phyloP scores from a whole-genome alignment of 805 yeast genomes.

The Yarrowia sp. region DNA sequence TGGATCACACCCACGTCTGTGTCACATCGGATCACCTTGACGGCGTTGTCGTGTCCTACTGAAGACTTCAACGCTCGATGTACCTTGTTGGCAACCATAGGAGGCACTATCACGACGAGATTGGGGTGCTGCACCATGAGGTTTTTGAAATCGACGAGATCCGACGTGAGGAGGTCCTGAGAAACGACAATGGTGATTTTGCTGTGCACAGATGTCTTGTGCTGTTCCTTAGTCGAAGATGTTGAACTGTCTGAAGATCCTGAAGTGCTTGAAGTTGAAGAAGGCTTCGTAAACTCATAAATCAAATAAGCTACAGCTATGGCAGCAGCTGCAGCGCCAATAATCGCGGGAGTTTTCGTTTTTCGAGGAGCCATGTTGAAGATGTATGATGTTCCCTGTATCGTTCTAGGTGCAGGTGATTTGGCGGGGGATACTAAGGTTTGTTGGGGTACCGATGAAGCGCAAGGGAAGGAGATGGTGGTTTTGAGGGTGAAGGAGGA shows the following conservation, averaged over 20 bases:
- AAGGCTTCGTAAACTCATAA: conserved; percentile 17
- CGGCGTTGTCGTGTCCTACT: conserved; percentile 33
- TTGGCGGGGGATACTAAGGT: background rate
- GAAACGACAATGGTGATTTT: conserved; percentile 27
- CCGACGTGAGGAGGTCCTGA: conserved; percentile 28
- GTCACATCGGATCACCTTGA: conserved; percentile 48
- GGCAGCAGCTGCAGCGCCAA: conserved; percentile 9
- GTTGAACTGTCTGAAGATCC: background rate
- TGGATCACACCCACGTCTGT: conserved; percentile 53
- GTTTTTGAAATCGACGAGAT: conserved; percentile 29
- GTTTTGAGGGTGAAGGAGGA: background rate
- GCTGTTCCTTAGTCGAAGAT: background rate
- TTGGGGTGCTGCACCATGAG: conserved; percentile 32
- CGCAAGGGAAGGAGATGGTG: background rate
- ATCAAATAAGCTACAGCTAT: background rate
- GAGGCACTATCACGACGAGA: conserved; percentile 40
- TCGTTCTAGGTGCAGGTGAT: background rate
- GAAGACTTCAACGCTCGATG: conserved; percentile 30
- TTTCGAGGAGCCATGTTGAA: conserved; percentile 19
- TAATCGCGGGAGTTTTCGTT: background rate
- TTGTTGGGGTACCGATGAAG: conserved; percentile 8
- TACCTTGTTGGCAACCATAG: conserved; percentile 25
- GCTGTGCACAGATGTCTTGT: background rate
- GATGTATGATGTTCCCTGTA: background rate
- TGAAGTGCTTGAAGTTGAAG: background rate